Percentiles rank a stretch among this genome's conserved stretches.
Evolutionary conservation across 129 eudicot species (phyloP).

Genomic region (Cynara cardunculus): DNA sequence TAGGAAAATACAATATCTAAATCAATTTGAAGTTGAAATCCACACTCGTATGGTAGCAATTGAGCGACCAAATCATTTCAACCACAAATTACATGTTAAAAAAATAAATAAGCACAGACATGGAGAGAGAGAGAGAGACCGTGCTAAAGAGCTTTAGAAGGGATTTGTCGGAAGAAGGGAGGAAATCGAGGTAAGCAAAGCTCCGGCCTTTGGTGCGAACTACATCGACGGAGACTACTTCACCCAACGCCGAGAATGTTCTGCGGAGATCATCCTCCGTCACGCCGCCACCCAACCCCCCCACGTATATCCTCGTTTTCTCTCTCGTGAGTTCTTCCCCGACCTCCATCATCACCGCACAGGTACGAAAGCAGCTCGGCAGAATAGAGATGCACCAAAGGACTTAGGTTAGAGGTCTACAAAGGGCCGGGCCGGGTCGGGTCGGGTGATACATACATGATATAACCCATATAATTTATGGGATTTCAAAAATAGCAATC

Average conservation of each 20-base stretch:
- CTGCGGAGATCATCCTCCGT: conserved; percentile 66
- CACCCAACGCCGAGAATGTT: conserved; percentile 72
- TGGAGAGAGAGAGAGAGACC: conserved; percentile 40
- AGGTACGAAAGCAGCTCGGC: neutral
- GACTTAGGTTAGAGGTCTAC: conserved; percentile 10
- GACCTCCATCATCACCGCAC: conserved; percentile 8
- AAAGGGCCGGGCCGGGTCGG: conserved; percentile 15
- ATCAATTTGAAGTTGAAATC: neutral
- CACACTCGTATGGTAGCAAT: neutral
- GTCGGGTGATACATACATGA: neutral
- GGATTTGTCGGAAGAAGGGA: conserved; percentile 68
- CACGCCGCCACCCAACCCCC: conserved; percentile 79
- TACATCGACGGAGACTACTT: conserved; percentile 57
- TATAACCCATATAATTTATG: too few relatives aligned
- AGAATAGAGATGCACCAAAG: neutral
- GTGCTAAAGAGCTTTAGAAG: conserved; percentile 92
- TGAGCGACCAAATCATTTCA: neutral
- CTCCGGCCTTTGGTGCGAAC: conserved; percentile 85
- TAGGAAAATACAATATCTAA: neutral
- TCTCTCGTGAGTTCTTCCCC: conserved; percentile 13
- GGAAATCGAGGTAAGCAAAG: conserved; percentile 78
- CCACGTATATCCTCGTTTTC: conserved; percentile 65
- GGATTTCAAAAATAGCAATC: too few relatives aligned
- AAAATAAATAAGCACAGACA: neutral
- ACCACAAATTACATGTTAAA: neutral